These are phyloP conservation scores for Striga asiatica DNA, from an alignment of 257 asterid genomes.

Conservation along the genomic window DNA sequence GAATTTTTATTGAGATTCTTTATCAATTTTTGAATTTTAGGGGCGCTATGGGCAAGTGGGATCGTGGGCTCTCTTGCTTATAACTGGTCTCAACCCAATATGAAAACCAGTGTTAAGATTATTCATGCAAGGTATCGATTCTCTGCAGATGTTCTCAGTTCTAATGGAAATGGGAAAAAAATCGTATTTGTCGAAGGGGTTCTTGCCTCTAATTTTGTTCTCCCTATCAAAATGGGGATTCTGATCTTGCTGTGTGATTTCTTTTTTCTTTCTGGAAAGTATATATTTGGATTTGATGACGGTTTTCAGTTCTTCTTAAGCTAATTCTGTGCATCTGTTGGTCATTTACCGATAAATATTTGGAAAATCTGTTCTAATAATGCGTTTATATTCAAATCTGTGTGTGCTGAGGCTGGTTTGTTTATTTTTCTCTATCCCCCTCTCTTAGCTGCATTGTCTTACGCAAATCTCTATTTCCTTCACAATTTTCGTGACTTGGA, in stretches of 20 bases:
- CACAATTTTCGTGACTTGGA: too few relatives aligned
- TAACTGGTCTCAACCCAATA: slow-evolving; percentile 87
- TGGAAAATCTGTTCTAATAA: too few relatives aligned
- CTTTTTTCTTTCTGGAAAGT: not conserved
- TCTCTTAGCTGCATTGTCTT: too few relatives aligned
- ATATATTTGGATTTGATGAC: too few relatives aligned
- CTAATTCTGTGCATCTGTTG: too few relatives aligned
- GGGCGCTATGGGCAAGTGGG: slow-evolving; percentile 56
- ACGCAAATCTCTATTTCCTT: too few relatives aligned
- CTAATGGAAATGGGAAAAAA: not conserved
- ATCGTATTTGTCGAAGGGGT: not conserved
- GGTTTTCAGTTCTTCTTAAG: too few relatives aligned
- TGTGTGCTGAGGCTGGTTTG: too few relatives aligned
- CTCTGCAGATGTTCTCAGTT: not conserved
- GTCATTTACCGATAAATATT: too few relatives aligned
- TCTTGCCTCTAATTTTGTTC: not conserved
- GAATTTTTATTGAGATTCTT: not conserved
- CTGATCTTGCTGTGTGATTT: not conserved
- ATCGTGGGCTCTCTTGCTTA: slow-evolving; percentile 77
- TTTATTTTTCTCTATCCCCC: too few relatives aligned
- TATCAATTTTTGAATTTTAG: slow-evolving; percentile 12
- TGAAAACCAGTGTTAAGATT: slow-evolving; percentile 86
- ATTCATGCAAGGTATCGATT: slow-evolving; percentile 69
- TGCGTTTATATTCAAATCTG: too few relatives aligned
- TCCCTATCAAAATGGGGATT: too few relatives aligned